A percentile compares a stretch with the other conserved stretches of the same genome.
Conservation (phyloP, 805 yeast genomes). For the Yamadazyma takamatsuzukensis region DNA sequence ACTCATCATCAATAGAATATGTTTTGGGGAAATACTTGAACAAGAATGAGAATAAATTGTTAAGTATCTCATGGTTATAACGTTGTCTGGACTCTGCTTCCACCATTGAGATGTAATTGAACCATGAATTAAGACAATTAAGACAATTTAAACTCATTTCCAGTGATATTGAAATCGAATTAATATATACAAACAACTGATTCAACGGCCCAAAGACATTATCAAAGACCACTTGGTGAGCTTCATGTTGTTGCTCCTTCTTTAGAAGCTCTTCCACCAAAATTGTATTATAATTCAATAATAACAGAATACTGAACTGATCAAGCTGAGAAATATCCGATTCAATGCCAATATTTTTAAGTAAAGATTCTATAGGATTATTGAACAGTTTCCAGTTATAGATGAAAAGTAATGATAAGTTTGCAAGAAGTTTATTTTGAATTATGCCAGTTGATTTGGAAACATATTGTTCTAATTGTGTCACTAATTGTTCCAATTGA, state of each 20-base stretch:
- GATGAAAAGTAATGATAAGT: conserved; percentile 47
- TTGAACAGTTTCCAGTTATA: conserved; percentile 35
- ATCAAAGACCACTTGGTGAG: conserved; percentile 38
- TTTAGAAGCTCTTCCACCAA: conserved; percentile 51
- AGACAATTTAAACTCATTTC: conserved; percentile 11
- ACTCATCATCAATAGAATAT: conserved; percentile 4
- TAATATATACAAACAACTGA: conserved; percentile 4
- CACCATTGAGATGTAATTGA: conserved; percentile 32
- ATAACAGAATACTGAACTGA: conserved; percentile 10
- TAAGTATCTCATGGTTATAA: conserved; percentile 21
- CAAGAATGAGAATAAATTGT: conserved; percentile 15
- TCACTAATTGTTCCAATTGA: not conserved
- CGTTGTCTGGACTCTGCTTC: conserved; percentile 31
- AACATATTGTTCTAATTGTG: conserved; percentile 3
- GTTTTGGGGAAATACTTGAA: conserved; percentile 1
- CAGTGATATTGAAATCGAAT: too few relatives aligned
- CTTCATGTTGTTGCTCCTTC: conserved; percentile 20
- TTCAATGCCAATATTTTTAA: not conserved
- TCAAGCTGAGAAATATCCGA: conserved; percentile 4
- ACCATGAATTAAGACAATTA: conserved; percentile 33
- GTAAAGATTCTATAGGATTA: conserved; percentile 29
- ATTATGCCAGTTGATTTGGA: conserved; percentile 27
- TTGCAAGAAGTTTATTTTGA: conserved; percentile 56
- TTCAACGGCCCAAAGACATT: conserved; percentile 26
- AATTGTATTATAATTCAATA: conserved; percentile 26